Percentiles rank a stretch among this genome's conserved stretches.
Conservation (phyloP, 202 grass and related monocot genomes). For the Panicum hallii region DNA sequence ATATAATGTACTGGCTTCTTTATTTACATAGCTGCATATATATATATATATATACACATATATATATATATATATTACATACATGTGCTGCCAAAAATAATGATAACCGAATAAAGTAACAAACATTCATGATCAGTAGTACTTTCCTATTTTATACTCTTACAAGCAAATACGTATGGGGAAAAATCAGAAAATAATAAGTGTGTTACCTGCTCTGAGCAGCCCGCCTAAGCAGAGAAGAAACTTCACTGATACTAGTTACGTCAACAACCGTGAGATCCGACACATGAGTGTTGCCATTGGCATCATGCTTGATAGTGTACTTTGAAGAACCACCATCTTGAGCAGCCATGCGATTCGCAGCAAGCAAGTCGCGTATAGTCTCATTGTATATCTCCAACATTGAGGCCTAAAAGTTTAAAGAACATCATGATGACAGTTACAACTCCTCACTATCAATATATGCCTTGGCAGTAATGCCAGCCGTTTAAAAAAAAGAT, state of each 20-base stretch:
- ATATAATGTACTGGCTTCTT: background rate
- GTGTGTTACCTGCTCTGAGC: slow-evolving; percentile 74
- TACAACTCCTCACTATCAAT: background rate
- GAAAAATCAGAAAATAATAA: slow-evolving; percentile 18
- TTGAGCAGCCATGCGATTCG: slow-evolving; percentile 41
- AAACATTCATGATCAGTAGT: background rate
- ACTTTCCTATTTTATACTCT: background rate
- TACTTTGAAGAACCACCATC: slow-evolving; percentile 65
- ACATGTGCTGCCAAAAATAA: background rate
- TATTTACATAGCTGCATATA: background rate
- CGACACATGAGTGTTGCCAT: slow-evolving; percentile 75
- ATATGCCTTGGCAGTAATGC: too few relatives aligned
- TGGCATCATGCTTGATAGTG: slow-evolving; percentile 78
- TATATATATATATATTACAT: background rate
- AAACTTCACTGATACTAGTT: slow-evolving; percentile 69
- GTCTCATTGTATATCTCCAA: slow-evolving; percentile 95
- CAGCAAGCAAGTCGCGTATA: slow-evolving; percentile 72
- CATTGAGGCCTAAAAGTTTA: slow-evolving; percentile 69
- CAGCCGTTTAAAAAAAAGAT: background rate
- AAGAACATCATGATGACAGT: background rate
- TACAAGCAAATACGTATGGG: background rate
- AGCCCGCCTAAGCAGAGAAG: slow-evolving; percentile 69
- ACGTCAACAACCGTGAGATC: slow-evolving; percentile 82
- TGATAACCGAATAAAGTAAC: background rate
- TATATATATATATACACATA: background rate